Percentiles rank a stretch among this genome's conserved stretches.
Conservation (phyloP, 2,329 filamentous ascomycete species). For the Sporothrix brasiliensis region DNA sequence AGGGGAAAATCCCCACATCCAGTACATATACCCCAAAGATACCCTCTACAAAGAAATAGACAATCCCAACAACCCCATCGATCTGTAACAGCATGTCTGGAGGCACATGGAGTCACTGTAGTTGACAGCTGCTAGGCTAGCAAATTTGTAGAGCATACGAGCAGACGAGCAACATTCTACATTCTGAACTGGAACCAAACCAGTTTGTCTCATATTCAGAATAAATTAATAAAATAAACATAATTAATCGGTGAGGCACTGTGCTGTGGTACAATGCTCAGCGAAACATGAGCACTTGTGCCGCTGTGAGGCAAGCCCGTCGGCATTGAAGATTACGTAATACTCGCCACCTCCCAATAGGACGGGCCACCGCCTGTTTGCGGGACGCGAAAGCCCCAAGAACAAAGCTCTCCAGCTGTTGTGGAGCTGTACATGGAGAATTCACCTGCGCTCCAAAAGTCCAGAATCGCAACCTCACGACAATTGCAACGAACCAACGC, state of each 20-base stretch:
- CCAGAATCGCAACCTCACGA: background rate
- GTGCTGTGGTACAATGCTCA: background rate
- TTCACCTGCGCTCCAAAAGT: background rate
- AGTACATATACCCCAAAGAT: slow-evolving; percentile 8
- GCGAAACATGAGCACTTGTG: no score
- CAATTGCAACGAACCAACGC: background rate
- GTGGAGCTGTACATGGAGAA: background rate
- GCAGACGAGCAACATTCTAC: background rate
- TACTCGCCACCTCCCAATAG: background rate
- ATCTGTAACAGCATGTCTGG: no score
- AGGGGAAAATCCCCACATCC: background rate
- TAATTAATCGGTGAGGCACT: background rate
- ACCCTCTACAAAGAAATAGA: background rate
- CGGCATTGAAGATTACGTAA: slow-evolving; percentile 1
- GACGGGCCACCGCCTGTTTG: slow-evolving; percentile 8
- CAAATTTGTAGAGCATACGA: background rate
- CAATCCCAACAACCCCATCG: background rate
- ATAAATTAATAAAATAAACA: background rate
- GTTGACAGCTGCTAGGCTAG: background rate
- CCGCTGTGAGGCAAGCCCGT: no score
- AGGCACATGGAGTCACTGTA: background rate
- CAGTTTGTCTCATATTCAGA: no score
- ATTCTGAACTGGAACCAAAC: background rate
- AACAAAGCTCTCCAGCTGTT: slow-evolving; percentile 17
- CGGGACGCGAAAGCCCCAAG: background rate